Base-by-base conservation (phyloP, 2,329 filamentous ascomycete genomes). In the Neonectria sp. region DNA sequence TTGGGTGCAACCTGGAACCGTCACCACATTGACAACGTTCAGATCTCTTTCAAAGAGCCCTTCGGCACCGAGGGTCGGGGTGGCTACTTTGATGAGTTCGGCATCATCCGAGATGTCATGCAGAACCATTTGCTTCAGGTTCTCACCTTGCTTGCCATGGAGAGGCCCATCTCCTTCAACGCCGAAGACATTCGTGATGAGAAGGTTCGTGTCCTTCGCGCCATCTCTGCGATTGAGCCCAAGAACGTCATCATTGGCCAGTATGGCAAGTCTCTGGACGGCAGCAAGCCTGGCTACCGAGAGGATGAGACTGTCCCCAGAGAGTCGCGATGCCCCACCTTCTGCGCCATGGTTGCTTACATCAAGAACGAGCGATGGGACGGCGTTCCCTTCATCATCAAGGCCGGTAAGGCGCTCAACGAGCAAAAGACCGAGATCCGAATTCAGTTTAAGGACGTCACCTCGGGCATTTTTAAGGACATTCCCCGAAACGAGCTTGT, bases 351-450 rank as follows among this genome's bases (percentile, higher is more conserved):
- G 83, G 95, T 97, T 40, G 95, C 95, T 40, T 97, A 97, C 85
- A 98, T 99, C 85, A 98, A 98, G 90, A 99, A 99, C 82, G 96
- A 99, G 90, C 89, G 96, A 76, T 99, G 96, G 96, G 97, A 99
- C 75, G 97, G 96, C 64, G 96, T 99, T 60, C 96, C 96, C 58
- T 99, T 99, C 87, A 99, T 99, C 83, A 89, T 99, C 86, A 99
- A 99, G 92, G 96, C 96, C 52, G 96, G 96, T 77, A 99, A 99
- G 87, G 95, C 96, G 51, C 87, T 99, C 71, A 99, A 99, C 82
- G 96, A 99, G 89, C 96, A 99, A 82, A 99, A 99, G 91, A 99
- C 96, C 15, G 96, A 99, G 85, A 96, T 99, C 74, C 93, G 96
- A 79, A 97, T 99, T 76, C 96, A 99, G 83, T 99, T 98, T 91